These are phyloP conservation scores for Aspergillus fumigatiaffinis DNA, from an alignment of 2,329 filamentous ascomycete genomes.

Conservation along the genomic window DNA sequence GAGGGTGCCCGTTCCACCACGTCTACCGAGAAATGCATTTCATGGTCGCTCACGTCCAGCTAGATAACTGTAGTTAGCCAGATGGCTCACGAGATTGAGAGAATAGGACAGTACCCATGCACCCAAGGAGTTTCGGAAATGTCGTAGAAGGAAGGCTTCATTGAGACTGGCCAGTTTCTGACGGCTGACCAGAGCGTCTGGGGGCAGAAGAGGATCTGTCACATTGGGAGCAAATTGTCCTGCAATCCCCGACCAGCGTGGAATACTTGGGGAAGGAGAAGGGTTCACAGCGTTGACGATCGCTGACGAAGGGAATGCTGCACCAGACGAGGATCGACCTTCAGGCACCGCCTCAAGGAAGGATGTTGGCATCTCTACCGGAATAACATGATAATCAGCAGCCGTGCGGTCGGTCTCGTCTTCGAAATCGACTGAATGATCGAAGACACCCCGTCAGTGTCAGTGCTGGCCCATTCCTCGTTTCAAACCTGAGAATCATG, in stretches of 20 bases:
- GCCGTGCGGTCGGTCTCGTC: slow-evolving; percentile 35
- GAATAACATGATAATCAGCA: slow-evolving; percentile 30
- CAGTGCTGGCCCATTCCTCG: not conserved
- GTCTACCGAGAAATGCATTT: slow-evolving; percentile 28
- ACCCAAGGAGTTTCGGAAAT: slow-evolving; percentile 30
- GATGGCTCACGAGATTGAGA: not conserved
- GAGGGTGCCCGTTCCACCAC: slow-evolving; percentile 29
- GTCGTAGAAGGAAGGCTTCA: slow-evolving; percentile 32
- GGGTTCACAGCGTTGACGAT: slow-evolving; percentile 8
- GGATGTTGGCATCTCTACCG: slow-evolving; percentile 13
- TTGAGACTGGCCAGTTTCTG: slow-evolving; percentile 26
- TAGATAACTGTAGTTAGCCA: slow-evolving; percentile 13
- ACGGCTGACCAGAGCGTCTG: slow-evolving; percentile 16
- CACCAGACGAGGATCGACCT: slow-evolving; percentile 22
- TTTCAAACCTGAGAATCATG: not conserved
- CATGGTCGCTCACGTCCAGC: slow-evolving; percentile 32
- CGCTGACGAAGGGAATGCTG: slow-evolving; percentile 16
- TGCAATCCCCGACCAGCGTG: slow-evolving; percentile 6
- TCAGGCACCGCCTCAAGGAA: slow-evolving; percentile 22
- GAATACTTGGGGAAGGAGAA: slow-evolving; percentile 8
- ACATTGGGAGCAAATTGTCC: slow-evolving; percentile 14
- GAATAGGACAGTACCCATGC: slow-evolving; percentile 24
- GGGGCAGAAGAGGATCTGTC: slow-evolving; percentile 16
- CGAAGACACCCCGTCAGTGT: not conserved
- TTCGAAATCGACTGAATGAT: slow-evolving; percentile 28